Evolutionary conservation across 1,284 basidiomycete genomes (phyloP), one percentile per base, ranked within the genome.

Genomic region (Phlebopus sp.): DNA sequence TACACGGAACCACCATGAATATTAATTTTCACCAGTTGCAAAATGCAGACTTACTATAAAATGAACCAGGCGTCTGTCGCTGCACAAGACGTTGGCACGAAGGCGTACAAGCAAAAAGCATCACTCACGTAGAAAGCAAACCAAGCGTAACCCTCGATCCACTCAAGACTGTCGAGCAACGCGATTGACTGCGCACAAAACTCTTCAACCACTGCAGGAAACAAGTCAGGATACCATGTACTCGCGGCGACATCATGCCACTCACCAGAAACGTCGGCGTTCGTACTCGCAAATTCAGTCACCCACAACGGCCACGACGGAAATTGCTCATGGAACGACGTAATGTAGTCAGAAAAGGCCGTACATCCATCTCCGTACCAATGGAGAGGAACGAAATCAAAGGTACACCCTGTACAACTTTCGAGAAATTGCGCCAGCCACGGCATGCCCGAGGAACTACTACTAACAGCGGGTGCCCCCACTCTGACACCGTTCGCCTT

Each of bases 381-480:
- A 56, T 74, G 70, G 37, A 73, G 40, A 5, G 70, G 67, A 32
- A 69, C 58, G 57, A 73, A 71, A 59, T 81, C 69, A 46, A 85
- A 74, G 1, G 69, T 67, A 65, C 82, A 82, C 48, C 71, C 73
- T 1, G 60, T 60, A 49, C 82, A 85, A 2, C 73, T 72, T 1
- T 60, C 52, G 46, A 82, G 61, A 66, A 88, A 87, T 25, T 74
- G 59, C 37, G 68, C 49, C 56, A 88, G 64, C 76, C 77, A 90
- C 7, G 70, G 68, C 37, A 71, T 63, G 35, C 84, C 87, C 31
- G 70, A 72, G 0, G 73, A 69, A 19, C 74, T 75, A 15, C 76
- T 79, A 30, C 84, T 85, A 35, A 82, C 77, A 18, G 84, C 82
- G 13, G 87, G 86, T n/a, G 75, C 75, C 51, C 83, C 77, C 17